Evolutionary conservation across 2,329 filamentous ascomycete species (phyloP).

Genomic region (Cercospora sojina): DNA sequence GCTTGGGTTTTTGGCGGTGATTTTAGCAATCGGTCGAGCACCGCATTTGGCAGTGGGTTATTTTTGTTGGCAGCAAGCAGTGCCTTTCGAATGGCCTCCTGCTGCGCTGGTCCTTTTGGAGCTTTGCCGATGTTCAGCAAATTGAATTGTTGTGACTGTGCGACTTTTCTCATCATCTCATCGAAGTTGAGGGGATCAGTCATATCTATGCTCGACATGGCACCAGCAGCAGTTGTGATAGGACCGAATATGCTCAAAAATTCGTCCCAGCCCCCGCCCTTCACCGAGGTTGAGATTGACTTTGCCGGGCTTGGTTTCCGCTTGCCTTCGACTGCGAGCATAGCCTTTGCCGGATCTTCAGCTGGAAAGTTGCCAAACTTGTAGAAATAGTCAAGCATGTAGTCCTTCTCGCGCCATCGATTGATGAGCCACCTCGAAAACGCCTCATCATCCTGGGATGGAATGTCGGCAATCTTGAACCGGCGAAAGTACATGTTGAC

Average conservation of each 20-base stretch:
- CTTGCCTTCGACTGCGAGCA: slow-evolving; percentile 42
- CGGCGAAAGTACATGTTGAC: slow-evolving; percentile 97
- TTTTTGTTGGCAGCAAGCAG: slow-evolving; percentile 35
- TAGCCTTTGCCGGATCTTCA: slow-evolving; percentile 49
- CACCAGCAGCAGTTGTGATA: slow-evolving; percentile 52
- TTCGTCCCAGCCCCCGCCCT: slow-evolving; percentile 52
- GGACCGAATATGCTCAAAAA: slow-evolving; percentile 54
- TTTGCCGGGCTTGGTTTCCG: slow-evolving; percentile 43
- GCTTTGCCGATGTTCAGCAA: slow-evolving; percentile 31
- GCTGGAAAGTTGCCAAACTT: slow-evolving; percentile 75
- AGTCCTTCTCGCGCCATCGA: slow-evolving; percentile 90
- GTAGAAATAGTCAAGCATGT: slow-evolving; percentile 76
- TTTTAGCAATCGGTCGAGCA: slow-evolving; percentile 34
- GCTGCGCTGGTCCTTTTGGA: slow-evolving; percentile 30
- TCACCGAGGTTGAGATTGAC: slow-evolving; percentile 51
- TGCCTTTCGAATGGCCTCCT: slow-evolving; percentile 36
- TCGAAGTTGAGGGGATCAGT: slow-evolving; percentile 40
- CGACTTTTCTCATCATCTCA: slow-evolving; percentile 37
- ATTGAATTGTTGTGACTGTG: slow-evolving; percentile 37
- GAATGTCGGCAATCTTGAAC: slow-evolving; percentile 77
- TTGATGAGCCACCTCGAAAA: slow-evolving; percentile 85
- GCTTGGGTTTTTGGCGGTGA: slow-evolving; percentile 34
- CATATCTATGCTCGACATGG: slow-evolving; percentile 47
- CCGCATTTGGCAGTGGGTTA: slow-evolving; percentile 30
- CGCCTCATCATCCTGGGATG: slow-evolving; percentile 67